phyloP scores from a whole-genome alignment of 257 asterid genomes.

The Nicotiana paniculata region DNA sequence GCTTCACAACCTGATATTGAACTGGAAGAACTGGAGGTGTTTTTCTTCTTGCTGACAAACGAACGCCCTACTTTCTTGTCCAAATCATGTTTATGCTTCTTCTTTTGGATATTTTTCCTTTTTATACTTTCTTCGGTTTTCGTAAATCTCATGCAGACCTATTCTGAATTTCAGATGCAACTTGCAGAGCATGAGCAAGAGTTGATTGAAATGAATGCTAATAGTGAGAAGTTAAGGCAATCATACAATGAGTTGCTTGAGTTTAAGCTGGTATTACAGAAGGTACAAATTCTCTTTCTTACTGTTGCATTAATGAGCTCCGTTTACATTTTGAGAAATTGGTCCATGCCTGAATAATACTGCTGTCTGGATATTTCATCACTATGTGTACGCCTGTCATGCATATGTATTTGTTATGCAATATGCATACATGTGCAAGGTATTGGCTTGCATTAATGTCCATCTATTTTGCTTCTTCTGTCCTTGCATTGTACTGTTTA shows the following conservation, averaged over 20 bases:
- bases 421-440: neutral
- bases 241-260: conserved; percentile 91
- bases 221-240: conserved; percentile 76
- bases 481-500: neutral
- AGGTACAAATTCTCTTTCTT: conserved; percentile 41
- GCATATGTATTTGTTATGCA: neutral
- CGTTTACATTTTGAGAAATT: neutral
- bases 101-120: neutral
- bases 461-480: neutral
- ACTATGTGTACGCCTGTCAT: neutral
- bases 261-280: conserved; percentile 92
- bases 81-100: neutral
- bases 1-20: conserved; percentile 82
- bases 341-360: neutral
- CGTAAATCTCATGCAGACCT: neutral
- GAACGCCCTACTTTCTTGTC: neutral
- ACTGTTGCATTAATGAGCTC: neutral
- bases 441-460: neutral
- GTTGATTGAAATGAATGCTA: conserved; percentile 88
- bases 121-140: neutral
- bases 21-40: conserved; percentile 89
- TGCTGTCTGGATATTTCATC: neutral
- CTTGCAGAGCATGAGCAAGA: conserved; percentile 92
- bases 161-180: conserved; percentile 46
- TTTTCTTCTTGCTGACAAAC: conserved; percentile 6